These are phyloP conservation scores for Lipomyces orientalis DNA, from an alignment of 805 yeast genomes.

Conservation along the genomic window DNA sequence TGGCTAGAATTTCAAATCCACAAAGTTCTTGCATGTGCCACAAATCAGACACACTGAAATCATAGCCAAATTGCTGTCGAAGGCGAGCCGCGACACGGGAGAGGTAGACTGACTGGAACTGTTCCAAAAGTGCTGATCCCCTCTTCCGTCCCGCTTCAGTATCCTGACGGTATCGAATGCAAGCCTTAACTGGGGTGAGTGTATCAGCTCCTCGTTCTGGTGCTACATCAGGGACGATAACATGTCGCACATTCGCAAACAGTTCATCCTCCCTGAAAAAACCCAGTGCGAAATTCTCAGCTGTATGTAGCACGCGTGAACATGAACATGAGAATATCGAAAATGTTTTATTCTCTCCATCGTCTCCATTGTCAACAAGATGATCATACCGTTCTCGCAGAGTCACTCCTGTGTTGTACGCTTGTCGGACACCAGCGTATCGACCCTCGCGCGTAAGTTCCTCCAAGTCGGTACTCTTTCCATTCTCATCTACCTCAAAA, in stretches of 20 bases:
- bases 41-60: slow-evolving; percentile 22
- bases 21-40: slow-evolving; percentile 37
- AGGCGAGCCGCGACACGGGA: slow-evolving; percentile 21
- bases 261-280: slow-evolving; percentile 23
- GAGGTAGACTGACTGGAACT: slow-evolving; percentile 18
- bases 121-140: slow-evolving; percentile 6
- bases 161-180: slow-evolving; percentile 26
- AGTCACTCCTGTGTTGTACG: slow-evolving; percentile 18
- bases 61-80: slow-evolving; percentile 5
- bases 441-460: slow-evolving; percentile 25
- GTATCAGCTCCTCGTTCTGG: slow-evolving; percentile 33
- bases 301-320: slow-evolving; percentile 33
- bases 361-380: slow-evolving; percentile 2
- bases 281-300: slow-evolving; percentile 31
- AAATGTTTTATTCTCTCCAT: slow-evolving; percentile 2
- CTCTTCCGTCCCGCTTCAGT: slow-evolving; percentile 17
- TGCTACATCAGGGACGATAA: slow-evolving; percentile 29
- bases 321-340: slow-evolving; percentile 35
- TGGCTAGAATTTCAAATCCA: slow-evolving; percentile 34
- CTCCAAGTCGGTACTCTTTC: slow-evolving; percentile 21
- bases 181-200: slow-evolving; percentile 35
- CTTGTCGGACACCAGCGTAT: slow-evolving; percentile 23
- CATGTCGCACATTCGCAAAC: slow-evolving; percentile 15
- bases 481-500: slow-evolving; percentile 25
- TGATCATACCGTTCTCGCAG: slow-evolving; percentile 20